Evolutionary conservation across 2,329 filamentous ascomycete genomes (phyloP).

Genomic region (Pleochaeta shiraiana): DNA sequence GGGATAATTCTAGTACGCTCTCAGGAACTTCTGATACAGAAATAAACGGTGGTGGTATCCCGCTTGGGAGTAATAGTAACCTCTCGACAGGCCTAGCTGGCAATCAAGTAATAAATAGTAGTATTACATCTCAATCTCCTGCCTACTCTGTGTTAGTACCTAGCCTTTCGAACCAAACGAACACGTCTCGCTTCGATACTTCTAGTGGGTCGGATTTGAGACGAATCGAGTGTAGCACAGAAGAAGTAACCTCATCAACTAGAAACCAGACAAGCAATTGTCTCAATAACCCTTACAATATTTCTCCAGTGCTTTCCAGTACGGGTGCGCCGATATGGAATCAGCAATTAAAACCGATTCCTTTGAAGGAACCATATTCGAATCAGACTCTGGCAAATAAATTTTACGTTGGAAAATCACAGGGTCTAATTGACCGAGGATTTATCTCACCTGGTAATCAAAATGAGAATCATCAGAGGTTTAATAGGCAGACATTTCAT

Average conservation of each 20-base stretch:
- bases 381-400: slow-evolving; percentile 16
- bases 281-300: slow-evolving; percentile 11
- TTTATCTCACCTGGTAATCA: slow-evolving; percentile 16
- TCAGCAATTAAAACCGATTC: slow-evolving; percentile 13
- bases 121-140: slow-evolving; percentile 26
- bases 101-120: slow-evolving; percentile 23
- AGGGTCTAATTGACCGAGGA: slow-evolving; percentile 13
- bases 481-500: slow-evolving; percentile 17
- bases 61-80: slow-evolving; percentile 11
- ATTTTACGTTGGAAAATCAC: slow-evolving; percentile 13
- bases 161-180: slow-evolving; percentile 27
- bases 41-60: slow-evolving; percentile 10
- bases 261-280: no score
- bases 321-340: no score
- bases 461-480: slow-evolving; percentile 17
- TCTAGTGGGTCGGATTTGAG: slow-evolving; percentile 5
- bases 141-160: slow-evolving; percentile 23
- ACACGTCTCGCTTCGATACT: slow-evolving; percentile 18
- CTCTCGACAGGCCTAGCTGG: slow-evolving; percentile 15
- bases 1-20: slow-evolving; percentile 32
- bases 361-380: slow-evolving; percentile 13
- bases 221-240: no score
- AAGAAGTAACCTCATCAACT: no score
- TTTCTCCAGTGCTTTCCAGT: no score
- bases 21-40: slow-evolving; percentile 31